Evolutionary conservation across 805 yeast genomes (phyloP), one percentile per base, ranked within the genome.

Genomic region (Soucietia sequanensis): DNA sequence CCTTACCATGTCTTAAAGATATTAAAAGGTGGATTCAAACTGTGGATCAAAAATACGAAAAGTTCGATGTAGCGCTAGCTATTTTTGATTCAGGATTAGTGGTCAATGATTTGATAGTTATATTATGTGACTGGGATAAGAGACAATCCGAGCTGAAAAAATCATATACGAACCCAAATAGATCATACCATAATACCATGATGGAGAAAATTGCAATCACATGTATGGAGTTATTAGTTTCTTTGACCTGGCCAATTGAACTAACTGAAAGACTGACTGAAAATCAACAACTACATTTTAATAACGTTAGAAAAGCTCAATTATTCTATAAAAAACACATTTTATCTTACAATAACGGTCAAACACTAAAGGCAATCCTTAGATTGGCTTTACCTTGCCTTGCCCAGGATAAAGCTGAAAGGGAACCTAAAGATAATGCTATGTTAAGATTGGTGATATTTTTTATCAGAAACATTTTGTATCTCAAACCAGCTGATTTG

Each of bases 1-100:
- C 95, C 2, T 56, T 77, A 36, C 89, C 89, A 0, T 88, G 97
- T 60, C 61, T 93, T 21, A 82, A 84, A 47, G 99, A 93, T 60
- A 60, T 93, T 42, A 88, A 87, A 54, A 72, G 84, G 47, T 91
- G 98, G 96, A 74, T 93, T 35, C 80, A 78, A 45, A 70, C 83
- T 1, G 90, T 86, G 30, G 98, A 91, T 57, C 93, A 86, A 37
- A 72, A 72, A 27, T 72, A 77, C 34, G 70, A 76, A 34, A 68
- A 81, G 11, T 81, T 80, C 70, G 88, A 83, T 41, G 96, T 91
- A 4, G 95, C 96, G 0, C 70, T 85, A 33, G 95, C 96, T 1
- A 82, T 95, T 43, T 84, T 88, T 4, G 91, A 85, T 35, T 78
- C 84, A 10, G 83, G 84, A 1, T 66, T 93, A 8, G 81, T 91